A percentile compares a stretch with the other conserved stretches of the same genome.
Conservation (phyloP, 768 basidiomycete genomes). For the Mycena latifolia region DNA sequence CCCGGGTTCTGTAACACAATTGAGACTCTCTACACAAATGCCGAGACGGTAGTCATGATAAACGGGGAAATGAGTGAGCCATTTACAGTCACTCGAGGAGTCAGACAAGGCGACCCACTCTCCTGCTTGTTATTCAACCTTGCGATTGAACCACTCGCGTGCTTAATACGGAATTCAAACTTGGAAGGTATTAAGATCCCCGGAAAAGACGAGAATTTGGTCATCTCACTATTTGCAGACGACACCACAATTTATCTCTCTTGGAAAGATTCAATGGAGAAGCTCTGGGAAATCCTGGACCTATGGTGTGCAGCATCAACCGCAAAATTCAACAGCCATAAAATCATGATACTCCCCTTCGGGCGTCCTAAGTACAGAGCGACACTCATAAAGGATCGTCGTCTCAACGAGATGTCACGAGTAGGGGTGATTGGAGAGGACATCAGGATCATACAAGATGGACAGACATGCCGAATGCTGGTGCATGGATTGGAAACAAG, state of each 20-base stretch:
- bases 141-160: no score
- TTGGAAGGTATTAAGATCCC: constrained; percentile 42
- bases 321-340: constrained; percentile 49
- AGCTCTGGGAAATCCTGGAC: constrained; percentile 42
- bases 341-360: constrained; percentile 12
- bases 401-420: neutral
- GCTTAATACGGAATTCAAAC: constrained; percentile 42
- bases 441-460: constrained; percentile 6
- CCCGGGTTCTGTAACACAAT: constrained; percentile 29
- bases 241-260: constrained; percentile 53
- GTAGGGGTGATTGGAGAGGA: neutral
- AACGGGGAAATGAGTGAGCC: constrained; percentile 33
- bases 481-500: constrained; percentile 13
- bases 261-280: constrained; percentile 40
- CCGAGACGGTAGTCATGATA: constrained; percentile 22
- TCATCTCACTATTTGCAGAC: constrained; percentile 54
- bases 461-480: constrained; percentile 10
- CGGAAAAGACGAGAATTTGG: constrained; percentile 35
- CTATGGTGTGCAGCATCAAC: constrained; percentile 13
- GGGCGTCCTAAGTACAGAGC: neutral
- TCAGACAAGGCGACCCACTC: constrained; percentile 48
- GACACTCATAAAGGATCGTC: neutral
- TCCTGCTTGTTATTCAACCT: constrained; percentile 44
- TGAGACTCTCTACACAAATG: constrained; percentile 33
- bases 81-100: constrained; percentile 29